Evolutionary conservation across 2,329 filamentous ascomycete species (phyloP).

Genomic region (Phialophora verrucosa): DNA sequence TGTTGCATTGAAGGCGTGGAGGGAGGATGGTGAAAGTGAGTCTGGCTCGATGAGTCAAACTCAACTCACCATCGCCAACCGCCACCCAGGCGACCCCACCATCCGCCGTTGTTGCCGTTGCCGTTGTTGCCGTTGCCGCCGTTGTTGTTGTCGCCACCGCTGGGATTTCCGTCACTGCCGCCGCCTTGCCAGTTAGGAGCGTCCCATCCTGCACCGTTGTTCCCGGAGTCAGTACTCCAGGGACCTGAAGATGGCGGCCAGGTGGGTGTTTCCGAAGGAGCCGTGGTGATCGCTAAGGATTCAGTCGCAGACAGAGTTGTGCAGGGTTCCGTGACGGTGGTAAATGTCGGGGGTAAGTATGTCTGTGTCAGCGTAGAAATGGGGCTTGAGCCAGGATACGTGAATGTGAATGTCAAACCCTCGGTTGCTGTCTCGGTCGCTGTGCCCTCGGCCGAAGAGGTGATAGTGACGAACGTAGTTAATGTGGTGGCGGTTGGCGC

Average conservation of each 20-base stretch:
- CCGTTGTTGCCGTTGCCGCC: background rate
- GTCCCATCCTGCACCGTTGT: background rate
- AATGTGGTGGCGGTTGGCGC: background rate
- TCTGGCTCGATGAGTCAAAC: too few relatives aligned
- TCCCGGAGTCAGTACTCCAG: background rate
- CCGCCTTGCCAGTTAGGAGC: background rate
- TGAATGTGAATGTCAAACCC: background rate
- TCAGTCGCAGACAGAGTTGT: background rate
- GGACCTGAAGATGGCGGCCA: background rate
- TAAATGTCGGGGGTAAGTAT: background rate
- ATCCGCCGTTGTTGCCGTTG: slow-evolving; percentile 4
- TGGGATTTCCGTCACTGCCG: background rate
- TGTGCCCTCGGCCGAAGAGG: background rate
- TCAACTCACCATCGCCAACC: background rate
- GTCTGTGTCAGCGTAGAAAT: background rate
- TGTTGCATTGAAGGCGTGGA: too few relatives aligned
- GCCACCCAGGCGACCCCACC: background rate
- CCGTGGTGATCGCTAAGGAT: background rate
- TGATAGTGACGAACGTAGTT: slow-evolving; percentile 13
- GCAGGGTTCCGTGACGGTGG: background rate
- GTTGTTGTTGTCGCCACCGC: background rate
- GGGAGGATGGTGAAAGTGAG: too few relatives aligned
- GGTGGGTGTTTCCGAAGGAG: background rate
- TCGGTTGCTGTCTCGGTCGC: background rate
- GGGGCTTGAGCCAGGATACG: background rate